Base-by-base conservation (phyloP, 2,329 filamentous ascomycete genomes). In the Microdochium nivale region DNA sequence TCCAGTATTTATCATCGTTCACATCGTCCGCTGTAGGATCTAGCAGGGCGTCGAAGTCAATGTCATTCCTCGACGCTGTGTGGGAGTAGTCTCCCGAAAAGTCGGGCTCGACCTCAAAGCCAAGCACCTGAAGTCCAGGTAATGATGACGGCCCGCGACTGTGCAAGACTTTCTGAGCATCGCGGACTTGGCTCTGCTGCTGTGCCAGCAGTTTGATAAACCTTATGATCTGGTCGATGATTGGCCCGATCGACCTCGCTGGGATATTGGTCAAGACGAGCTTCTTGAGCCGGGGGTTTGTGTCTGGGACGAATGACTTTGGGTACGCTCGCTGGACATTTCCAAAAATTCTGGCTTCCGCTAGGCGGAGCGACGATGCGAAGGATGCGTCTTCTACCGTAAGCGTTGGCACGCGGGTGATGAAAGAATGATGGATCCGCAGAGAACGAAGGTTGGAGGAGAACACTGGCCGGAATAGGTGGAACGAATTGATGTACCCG, bases 361-460 rank as follows among this genome's bases (percentile, higher is more conserved):
- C 72, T 8, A 77, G 54, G 56, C 70, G 71, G 9, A 69, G 44
- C 2, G 68, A 60, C 9, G 65, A 62, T 52, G 70, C 56, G 2
- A 61, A 56, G 2, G 70, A 68, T 3, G 75, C 57, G 10, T 64
- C 65, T 1, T 68, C 63, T 8, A 68, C 62, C 3, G 67, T 54
- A 3, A 81, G 55, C 0, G 73, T 74, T 2, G 75, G 76, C 9
- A 79, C 68, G 40, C 74, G 71, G 0, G 81, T 85, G 5, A 84
- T 72, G 2, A 83, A 56, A 0, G 80, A 84, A 60, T 85, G 81
- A 49, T 85, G 81, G 5, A 82, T 66, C 13, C 76, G 73, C 1
- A 84, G 63, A 1, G 67, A 67, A 30, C 75, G 73, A 3, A 84
- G 66, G 55, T 79, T 79, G 1, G 76, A 73, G 1, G 77, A 78